phyloP scores from a whole-genome alignment of 192 early-diverging fungal species.

The Coemansia sp. region DNA sequence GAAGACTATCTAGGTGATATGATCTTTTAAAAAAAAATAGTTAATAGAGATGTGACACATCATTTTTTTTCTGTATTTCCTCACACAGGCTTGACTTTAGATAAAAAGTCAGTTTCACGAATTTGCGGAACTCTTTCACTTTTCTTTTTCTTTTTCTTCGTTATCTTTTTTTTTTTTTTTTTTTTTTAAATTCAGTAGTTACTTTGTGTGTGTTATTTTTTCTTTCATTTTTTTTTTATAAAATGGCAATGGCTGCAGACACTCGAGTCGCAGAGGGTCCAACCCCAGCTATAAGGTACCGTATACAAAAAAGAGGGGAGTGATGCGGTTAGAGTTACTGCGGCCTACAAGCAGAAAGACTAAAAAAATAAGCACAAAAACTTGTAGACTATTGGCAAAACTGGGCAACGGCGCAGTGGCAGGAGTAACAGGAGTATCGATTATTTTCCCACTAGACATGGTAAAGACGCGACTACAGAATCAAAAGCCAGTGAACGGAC shows the following conservation, averaged over 20 bases:
- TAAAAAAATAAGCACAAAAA: neutral
- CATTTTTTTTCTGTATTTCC: neutral
- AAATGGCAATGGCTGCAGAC: slow-evolving; percentile 14
- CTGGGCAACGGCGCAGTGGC: slow-evolving; percentile 66
- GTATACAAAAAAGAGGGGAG: neutral
- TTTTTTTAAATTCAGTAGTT: neutral
- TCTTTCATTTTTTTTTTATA: neutral
- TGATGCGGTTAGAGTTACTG: slow-evolving; percentile 2
- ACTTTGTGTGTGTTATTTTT: neutral
- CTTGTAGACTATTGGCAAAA: slow-evolving; percentile 47
- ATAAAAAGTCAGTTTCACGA: neutral
- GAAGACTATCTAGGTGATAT: slow-evolving; percentile 39
- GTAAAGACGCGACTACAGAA: slow-evolving; percentile 75
- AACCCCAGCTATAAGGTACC: slow-evolving; percentile 39
- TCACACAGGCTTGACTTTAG: neutral
- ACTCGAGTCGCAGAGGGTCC: slow-evolving; percentile 15
- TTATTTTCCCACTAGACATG: slow-evolving; percentile 72
- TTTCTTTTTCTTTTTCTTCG: slow-evolving; percentile 2
- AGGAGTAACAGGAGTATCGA: slow-evolving; percentile 63
- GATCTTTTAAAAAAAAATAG: neutral
- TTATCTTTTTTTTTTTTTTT: slow-evolving; percentile 3
- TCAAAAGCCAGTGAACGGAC: slow-evolving; percentile 57
- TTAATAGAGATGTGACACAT: neutral
- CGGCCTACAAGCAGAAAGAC: neutral
- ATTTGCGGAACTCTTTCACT: neutral